Evolutionary conservation across 495 filamentous ascomycete species (phyloP).

Genomic region (Letharia columbiana): DNA sequence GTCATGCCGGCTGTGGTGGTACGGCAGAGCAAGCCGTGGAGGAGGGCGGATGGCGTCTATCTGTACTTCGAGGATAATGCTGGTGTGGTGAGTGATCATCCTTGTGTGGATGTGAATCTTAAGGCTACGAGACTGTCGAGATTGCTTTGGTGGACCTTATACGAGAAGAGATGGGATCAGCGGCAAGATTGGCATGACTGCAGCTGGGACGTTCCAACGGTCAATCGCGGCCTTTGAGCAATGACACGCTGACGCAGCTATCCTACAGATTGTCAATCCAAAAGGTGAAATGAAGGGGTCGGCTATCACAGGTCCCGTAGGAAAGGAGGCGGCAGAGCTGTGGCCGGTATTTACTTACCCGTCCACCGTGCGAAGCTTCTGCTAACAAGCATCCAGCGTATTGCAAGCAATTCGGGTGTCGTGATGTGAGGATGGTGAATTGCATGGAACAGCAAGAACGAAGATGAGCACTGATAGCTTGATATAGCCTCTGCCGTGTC

Average conservation of each 20-base stretch:
- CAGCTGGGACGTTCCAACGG: not conserved
- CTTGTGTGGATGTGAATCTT: no score
- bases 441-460: conserved; percentile 7
- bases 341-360: conserved; percentile 71
- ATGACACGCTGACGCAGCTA: conserved; percentile 18
- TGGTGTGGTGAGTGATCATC: conserved; percentile 69
- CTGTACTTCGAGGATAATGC: conserved; percentile 99
- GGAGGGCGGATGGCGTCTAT: conserved; percentile 92
- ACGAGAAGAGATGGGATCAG: not conserved
- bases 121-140: not conserved
- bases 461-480: not conserved
- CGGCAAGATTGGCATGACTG: not conserved
- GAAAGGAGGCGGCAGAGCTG: conserved; percentile 98
- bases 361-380: not conserved
- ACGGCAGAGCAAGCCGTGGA: conserved; percentile 98
- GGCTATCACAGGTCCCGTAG: conserved; percentile 96
- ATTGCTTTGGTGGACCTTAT: not conserved
- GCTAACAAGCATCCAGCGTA: conserved; percentile 59
- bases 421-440: conserved; percentile 69
- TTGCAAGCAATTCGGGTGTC: conserved; percentile 98
- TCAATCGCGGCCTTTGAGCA: not conserved
- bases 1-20: conserved; percentile 99
- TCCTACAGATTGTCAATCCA: conserved; percentile 88
- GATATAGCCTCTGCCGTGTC: not conserved
- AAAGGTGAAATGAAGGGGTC: conserved; percentile 99